Percentiles rank a stretch among this genome's conserved stretches.
Conservation (phyloP, 164 flowering plant genomes). For the Chimonanthus praecox region DNA sequence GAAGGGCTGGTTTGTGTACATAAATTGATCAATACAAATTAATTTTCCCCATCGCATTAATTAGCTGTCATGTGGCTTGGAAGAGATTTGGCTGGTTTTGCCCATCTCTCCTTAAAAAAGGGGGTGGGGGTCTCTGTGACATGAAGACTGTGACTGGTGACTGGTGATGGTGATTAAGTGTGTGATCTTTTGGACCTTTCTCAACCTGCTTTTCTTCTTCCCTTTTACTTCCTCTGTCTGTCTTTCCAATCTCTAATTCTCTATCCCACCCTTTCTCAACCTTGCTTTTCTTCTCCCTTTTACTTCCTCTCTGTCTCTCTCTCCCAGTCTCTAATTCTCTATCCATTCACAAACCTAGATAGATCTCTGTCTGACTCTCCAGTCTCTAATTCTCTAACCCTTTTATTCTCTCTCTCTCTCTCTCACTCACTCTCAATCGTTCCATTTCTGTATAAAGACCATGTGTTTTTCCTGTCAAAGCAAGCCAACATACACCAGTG, state of each 20-base stretch:
- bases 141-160: background rate
- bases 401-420: no score
- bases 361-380: no score
- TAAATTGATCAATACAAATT: background rate
- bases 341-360: no score
- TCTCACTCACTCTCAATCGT: no score
- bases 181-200: background rate
- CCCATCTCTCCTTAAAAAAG: background rate
- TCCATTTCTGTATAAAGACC: no score
- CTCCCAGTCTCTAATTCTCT: no score
- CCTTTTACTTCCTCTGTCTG: background rate
- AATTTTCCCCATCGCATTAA: background rate
- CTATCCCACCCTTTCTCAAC: no score
- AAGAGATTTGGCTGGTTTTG: background rate
- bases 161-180: background rate
- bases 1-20: constrained; percentile 19
- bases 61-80: background rate
- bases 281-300: no score
- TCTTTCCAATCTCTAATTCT: background rate
- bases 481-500: no score
- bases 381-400: no score
- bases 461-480: no score
- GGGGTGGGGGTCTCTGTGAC: background rate
- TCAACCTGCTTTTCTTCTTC: background rate
- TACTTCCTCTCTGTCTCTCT: no score